Conservation (phyloP, 1,284 basidiomycete species). For the Cronartium quercuum region DNA sequence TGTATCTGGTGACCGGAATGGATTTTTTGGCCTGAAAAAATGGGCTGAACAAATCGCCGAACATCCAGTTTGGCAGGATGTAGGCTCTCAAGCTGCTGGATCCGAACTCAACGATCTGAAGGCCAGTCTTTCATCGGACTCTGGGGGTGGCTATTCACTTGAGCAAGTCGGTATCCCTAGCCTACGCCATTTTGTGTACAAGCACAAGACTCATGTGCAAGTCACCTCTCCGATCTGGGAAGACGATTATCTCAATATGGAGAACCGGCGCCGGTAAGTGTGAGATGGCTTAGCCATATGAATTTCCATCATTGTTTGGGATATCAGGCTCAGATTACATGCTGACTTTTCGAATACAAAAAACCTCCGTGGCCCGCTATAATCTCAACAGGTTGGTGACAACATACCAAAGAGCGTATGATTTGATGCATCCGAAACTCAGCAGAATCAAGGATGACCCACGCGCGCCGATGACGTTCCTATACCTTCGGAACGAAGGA, state of each 20-base stretch:
- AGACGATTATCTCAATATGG: conserved; percentile 64
- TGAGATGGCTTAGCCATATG: conserved; percentile 30
- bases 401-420: conserved; percentile 8
- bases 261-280: conserved; percentile 59
- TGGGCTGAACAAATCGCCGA: conserved; percentile 13
- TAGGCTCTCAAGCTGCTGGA: neutral
- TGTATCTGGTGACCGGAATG: conserved; percentile 33
- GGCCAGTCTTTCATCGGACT: conserved; percentile 26
- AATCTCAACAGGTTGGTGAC: conserved; percentile 4
- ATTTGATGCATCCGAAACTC: conserved; percentile 44
- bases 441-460: conserved; percentile 56
- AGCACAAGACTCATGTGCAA: conserved; percentile 78
- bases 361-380: too few relatives aligned
- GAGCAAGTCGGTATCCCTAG: conserved; percentile 69
- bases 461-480: conserved; percentile 61
- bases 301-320: conserved; percentile 37
- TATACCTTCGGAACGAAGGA: conserved; percentile 72
- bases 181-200: conserved; percentile 88
- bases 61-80: conserved; percentile 30
- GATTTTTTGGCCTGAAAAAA: conserved; percentile 17
- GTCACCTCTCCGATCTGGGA: conserved; percentile 75
- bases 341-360: too few relatives aligned
- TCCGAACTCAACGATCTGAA: neutral
- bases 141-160: conserved; percentile 1
- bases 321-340: conserved; percentile 24